These are phyloP conservation scores for Suillus spraguei DNA, from an alignment of 768 basidiomycete genomes.

Conservation along the genomic window DNA sequence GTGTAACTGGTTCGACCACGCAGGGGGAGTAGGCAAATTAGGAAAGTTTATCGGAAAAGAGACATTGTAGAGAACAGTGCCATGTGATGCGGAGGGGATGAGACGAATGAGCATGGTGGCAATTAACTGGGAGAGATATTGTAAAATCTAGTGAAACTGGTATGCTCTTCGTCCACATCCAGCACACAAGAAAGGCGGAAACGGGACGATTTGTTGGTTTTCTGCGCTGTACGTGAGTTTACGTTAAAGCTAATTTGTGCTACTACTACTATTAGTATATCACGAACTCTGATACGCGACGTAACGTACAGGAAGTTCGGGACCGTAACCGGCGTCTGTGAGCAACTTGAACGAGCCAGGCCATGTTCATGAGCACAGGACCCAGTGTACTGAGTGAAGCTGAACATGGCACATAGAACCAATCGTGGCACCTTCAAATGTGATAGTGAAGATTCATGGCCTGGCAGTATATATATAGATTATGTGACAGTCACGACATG, in stretches of 20 bases:
- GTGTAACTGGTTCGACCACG: constrained; percentile 59
- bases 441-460: not conserved
- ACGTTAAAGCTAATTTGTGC: constrained; percentile 22
- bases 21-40: constrained; percentile 40
- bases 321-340: not conserved
- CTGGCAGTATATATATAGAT: not conserved
- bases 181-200: constrained; percentile 25
- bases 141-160: constrained; percentile 24
- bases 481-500: constrained; percentile 4
- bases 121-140: constrained; percentile 29
- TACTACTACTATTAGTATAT: constrained; percentile 4
- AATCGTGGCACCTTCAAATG: not conserved
- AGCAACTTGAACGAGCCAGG: not conserved
- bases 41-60: constrained; percentile 48
- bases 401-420: not conserved
- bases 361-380: not conserved
- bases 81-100: constrained; percentile 42
- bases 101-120: constrained; percentile 61
- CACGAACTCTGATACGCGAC: constrained; percentile 1
- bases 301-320: constrained; percentile 3
- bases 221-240: constrained; percentile 34
- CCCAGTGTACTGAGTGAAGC: not conserved
- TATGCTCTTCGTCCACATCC: constrained; percentile 28
- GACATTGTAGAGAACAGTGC: constrained; percentile 62
- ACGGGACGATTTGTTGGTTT: constrained; percentile 26